Conservation (phyloP, 768 basidiomycete genomes). For the Hygrophorus pudorinus region DNA sequence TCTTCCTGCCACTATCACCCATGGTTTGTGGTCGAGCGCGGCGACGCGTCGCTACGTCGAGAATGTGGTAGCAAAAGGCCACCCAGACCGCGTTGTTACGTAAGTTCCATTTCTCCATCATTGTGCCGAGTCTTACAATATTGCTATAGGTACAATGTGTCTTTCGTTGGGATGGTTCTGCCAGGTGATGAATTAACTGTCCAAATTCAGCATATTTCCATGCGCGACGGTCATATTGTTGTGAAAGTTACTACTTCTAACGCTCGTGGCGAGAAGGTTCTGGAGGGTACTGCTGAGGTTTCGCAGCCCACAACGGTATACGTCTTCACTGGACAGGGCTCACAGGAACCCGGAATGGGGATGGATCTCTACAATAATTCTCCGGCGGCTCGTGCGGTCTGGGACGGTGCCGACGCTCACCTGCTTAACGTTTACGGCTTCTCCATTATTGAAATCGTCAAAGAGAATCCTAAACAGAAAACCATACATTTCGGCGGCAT, state of each 20-base stretch:
- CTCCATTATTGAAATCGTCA: constrained; percentile 97
- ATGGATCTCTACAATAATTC: constrained; percentile 96
- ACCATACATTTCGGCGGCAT: constrained; percentile 99
- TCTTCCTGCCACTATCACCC: constrained; percentile 93
- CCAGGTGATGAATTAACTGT: constrained; percentile 83
- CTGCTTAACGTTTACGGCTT: constrained; percentile 94
- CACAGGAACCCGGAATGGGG: constrained; percentile 97
- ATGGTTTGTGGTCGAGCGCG: constrained; percentile 95
- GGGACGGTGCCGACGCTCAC: constrained; percentile 94
- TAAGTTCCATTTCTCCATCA: constrained; percentile 31
- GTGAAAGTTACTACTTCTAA: constrained; percentile 85
- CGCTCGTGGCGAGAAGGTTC: constrained; percentile 78
- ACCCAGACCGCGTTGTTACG: constrained; percentile 84
- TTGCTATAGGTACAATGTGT: constrained; percentile 67
- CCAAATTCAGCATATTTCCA: constrained; percentile 80
- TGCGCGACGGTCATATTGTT: constrained; percentile 90
- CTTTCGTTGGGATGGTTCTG: constrained; percentile 96
- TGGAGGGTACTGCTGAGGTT: constrained; percentile 89
- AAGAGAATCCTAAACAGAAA: constrained; percentile 96
- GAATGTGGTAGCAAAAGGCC: constrained; percentile 86
- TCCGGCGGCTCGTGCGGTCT: constrained; percentile 90
- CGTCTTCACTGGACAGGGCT: constrained; percentile 97
- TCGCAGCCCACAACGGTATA: constrained; percentile 88
- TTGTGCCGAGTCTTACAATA: constrained; percentile 3
- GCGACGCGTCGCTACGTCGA: constrained; percentile 90